phyloP scores from a whole-genome alignment of 768 basidiomycete genomes.

The Mrakia gelida region DNA sequence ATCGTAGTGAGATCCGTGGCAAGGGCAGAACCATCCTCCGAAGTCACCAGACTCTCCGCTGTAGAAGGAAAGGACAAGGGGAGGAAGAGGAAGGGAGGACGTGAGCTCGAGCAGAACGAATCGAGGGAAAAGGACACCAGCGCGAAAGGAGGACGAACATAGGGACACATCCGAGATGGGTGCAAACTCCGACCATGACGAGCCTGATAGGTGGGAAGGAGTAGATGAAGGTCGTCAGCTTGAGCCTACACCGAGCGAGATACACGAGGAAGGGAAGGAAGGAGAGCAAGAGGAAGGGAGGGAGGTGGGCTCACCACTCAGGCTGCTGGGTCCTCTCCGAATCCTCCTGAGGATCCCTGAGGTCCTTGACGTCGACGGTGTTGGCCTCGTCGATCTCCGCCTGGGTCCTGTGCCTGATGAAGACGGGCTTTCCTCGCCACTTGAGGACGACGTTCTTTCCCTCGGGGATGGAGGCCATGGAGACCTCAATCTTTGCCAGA shows the following conservation, averaged over 20 bases:
- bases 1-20: conserved; percentile 83
- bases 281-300: background rate
- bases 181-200: conserved; percentile 62
- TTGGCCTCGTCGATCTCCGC: conserved; percentile 92
- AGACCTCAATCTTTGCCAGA: conserved; percentile 95
- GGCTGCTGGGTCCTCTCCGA: conserved; percentile 85
- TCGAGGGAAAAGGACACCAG: background rate
- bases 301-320: conserved; percentile 87
- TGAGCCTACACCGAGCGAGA: background rate
- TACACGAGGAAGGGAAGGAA: background rate
- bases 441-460: conserved; percentile 83
- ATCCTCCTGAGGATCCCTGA: conserved; percentile 90
- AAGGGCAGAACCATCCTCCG: conserved; percentile 99
- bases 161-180: conserved; percentile 58
- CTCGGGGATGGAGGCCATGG: conserved; percentile 83
- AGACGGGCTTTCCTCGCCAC: conserved; percentile 99
- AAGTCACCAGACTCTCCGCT: conserved; percentile 77
- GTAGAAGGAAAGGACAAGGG: background rate
- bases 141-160: conserved; percentile 21
- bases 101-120: background rate
- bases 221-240: background rate
- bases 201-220: conserved; percentile 39
- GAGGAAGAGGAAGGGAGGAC: background rate
- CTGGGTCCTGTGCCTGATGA: conserved; percentile 91
- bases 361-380: conserved; percentile 69